phyloP scores from a whole-genome alignment of 2,329 filamentous ascomycete species.

The Alternaria atra region DNA sequence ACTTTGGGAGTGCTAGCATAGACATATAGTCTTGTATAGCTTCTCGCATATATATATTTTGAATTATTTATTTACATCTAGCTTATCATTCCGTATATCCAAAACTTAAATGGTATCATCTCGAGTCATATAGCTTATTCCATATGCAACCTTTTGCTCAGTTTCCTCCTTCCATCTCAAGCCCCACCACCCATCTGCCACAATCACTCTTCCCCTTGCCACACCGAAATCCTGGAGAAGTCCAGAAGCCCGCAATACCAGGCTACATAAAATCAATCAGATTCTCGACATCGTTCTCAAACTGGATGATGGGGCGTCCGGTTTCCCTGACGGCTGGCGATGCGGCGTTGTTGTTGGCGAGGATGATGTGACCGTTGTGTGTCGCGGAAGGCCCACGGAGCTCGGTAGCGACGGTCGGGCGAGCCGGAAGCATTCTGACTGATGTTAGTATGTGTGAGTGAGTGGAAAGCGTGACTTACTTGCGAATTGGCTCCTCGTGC shows the following conservation, averaged over 20 bases:
- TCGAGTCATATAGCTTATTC: neutral
- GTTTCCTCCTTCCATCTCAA: neutral
- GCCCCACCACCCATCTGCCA: neutral
- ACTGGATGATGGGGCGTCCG: neutral
- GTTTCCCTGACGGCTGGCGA: neutral
- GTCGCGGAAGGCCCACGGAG: constrained; percentile 9
- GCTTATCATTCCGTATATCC: neutral
- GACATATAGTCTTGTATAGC: neutral
- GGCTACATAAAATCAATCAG: constrained; percentile 1
- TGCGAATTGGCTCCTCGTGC: constrained; percentile 8
- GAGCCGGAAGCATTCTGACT: constrained; percentile 1
- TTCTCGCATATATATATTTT: neutral
- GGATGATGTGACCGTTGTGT: constrained; percentile 21
- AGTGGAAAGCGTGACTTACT: constrained; percentile 5
- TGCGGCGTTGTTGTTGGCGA: constrained; percentile 15
- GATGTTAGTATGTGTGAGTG: neutral
- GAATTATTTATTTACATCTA: neutral
- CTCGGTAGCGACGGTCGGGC: constrained; percentile 17
- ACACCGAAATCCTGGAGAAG: neutral
- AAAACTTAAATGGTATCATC: neutral
- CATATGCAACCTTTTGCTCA: neutral
- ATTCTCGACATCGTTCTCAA: neutral
- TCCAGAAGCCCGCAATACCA: no score
- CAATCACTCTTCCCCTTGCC: neutral
- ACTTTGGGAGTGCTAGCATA: neutral